Conservation (phyloP, 768 basidiomycete species). For the Serendipita sp. region DNA sequence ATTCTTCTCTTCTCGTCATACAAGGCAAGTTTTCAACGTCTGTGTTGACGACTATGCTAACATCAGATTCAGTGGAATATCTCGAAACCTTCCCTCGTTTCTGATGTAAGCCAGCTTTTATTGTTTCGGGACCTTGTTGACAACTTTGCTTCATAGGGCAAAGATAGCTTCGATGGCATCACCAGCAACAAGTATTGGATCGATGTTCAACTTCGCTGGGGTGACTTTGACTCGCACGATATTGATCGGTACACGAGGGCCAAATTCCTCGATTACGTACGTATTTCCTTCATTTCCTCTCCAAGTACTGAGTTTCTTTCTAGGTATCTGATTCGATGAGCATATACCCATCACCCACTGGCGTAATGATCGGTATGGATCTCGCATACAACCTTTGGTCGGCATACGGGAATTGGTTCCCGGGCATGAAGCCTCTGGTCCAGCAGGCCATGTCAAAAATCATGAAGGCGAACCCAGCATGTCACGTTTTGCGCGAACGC, state of each 20-base stretch:
- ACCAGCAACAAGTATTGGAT: conserved; percentile 99
- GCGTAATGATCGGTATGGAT: conserved; percentile 98
- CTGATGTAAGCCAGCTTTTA: conserved; percentile 45
- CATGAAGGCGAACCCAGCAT: conserved; percentile 98
- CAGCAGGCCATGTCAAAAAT: conserved; percentile 99
- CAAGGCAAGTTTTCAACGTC: conserved; percentile 31
- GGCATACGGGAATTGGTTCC: conserved; percentile 98
- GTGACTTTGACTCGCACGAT: conserved; percentile 98
- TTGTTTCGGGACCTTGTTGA: background rate
- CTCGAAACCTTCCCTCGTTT: conserved; percentile 84
- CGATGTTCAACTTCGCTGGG: conserved; percentile 89
- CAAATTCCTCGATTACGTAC: conserved; percentile 94
- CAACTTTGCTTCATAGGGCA: conserved; percentile 34
- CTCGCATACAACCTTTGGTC: conserved; percentile 97
- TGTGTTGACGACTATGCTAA: background rate
- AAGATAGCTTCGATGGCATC: conserved; percentile 94
- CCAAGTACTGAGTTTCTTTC: background rate
- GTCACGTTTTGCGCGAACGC: conserved; percentile 94
- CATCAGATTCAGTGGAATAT: conserved; percentile 69
- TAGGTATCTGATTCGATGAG: conserved; percentile 94
- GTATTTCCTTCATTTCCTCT: conserved; percentile 15
- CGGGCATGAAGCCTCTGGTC: conserved; percentile 92
- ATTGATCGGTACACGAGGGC: conserved; percentile 97
- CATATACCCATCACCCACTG: conserved; percentile 97
- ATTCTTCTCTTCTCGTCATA: conserved; percentile 93